These are phyloP conservation scores for Colletotrichum melonis DNA, from an alignment of 2,329 filamentous ascomycete genomes.

Conservation along the genomic window DNA sequence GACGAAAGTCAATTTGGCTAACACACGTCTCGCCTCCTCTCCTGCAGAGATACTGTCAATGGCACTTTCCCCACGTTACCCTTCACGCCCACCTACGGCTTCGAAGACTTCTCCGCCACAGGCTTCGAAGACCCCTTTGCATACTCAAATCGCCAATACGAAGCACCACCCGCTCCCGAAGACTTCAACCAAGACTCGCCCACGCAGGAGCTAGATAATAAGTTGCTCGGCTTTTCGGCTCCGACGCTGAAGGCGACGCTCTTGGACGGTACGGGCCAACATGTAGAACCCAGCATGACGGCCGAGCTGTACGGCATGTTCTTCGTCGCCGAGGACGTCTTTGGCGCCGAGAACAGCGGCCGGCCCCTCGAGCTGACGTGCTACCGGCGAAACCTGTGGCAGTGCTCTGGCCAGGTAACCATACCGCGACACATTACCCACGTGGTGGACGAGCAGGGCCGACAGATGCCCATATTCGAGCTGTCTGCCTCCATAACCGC, in stretches of 20 bases:
- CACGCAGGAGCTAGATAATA: slow-evolving; percentile 71
- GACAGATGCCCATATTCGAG: slow-evolving; percentile 80
- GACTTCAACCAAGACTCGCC: slow-evolving; percentile 59
- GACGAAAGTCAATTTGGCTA: slow-evolving; percentile 32
- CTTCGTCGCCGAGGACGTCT: slow-evolving; percentile 86
- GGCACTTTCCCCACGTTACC: slow-evolving; percentile 56
- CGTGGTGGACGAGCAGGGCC: slow-evolving; percentile 79
- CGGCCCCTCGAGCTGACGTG: slow-evolving; percentile 87
- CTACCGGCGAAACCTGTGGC: slow-evolving; percentile 94
- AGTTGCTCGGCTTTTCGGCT: slow-evolving; percentile 80
- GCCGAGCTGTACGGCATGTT: slow-evolving; percentile 91
- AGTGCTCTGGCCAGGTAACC: slow-evolving; percentile 89
- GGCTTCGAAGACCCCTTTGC: slow-evolving; percentile 76
- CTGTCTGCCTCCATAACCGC: slow-evolving; percentile 86
- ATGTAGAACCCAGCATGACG: slow-evolving; percentile 70
- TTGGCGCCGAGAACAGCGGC: slow-evolving; percentile 67
- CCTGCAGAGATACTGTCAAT: slow-evolving; percentile 54
- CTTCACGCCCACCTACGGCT: slow-evolving; percentile 70
- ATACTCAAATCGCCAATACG: slow-evolving; percentile 63
- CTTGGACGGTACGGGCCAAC: slow-evolving; percentile 73
- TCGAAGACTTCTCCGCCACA: slow-evolving; percentile 66
- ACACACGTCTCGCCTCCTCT: background rate
- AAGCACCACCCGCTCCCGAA: slow-evolving; percentile 56
- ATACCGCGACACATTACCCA: slow-evolving; percentile 79
- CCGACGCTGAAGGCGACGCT: slow-evolving; percentile 70